Evolutionary conservation across 768 basidiomycete species (phyloP), one percentile per base, ranked within the genome.

Genomic region (Kwoniella heveanensis): DNA sequence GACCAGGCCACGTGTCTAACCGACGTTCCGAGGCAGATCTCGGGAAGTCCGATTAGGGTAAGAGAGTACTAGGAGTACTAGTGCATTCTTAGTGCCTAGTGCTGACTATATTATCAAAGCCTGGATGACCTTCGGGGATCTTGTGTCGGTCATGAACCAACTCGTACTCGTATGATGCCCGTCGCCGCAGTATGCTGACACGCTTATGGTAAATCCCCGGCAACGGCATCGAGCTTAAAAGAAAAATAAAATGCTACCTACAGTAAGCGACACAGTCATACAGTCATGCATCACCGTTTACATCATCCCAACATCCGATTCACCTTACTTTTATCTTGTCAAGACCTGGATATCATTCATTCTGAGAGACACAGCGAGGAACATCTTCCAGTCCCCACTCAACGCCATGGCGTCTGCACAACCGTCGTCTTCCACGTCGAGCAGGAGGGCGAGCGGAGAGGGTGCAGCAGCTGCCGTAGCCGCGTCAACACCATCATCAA

Each of bases 381-480:
- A n/a, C n/a, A n/a, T n/a, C n/a, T n/a, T n/a, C n/a, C n/a, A n/a
- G n/a, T n/a, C n/a, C n/a, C n/a, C 39, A 10, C 17, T 9, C 17
- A 3, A 17, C 39, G 39, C 39, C 39, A 44, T 44, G 39, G 39
- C 39, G 39, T 44, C 39, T 3, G 19, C 39, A 44, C 39, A 44
- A 44, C 39, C 39, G 8, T 44, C 57, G 25, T 58, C 57, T 22
- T 47, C 57, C 12, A 48, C 26, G 10, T 50, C 57, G 27, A 49
- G 27, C 17, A 9, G 46, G 29, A 22, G 57, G 24, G 26, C 46
- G 29, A 58, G 57, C 48, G 57, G 57, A 32, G 57, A 58, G 36
- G 57, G 49, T 13, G 50, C 47, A 49, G n/a, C n/a, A n/a, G n/a
- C n/a, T n/a, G n/a, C n/a, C n/a, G n/a, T n/a, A n/a, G 17, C 24